Conservation (phyloP, 768 basidiomycete species). For the Ramaria sp. region DNA sequence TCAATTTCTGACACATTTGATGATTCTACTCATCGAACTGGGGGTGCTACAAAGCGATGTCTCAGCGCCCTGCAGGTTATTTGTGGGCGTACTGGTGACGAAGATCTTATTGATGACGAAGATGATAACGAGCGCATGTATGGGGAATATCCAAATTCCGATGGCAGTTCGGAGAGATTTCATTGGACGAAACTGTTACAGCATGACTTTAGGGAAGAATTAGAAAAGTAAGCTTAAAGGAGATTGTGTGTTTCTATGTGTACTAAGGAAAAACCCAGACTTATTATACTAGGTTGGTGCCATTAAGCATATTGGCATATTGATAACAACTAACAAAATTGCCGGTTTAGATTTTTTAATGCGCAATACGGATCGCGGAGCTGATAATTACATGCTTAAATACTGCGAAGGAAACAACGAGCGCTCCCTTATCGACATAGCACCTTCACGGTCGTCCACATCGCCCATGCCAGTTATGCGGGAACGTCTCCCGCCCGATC, state of each 20-base stretch:
- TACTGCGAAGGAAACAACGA: slow-evolving; percentile 77
- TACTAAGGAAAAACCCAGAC: slow-evolving; percentile 29
- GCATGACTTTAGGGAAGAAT: slow-evolving; percentile 73
- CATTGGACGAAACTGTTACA: slow-evolving; percentile 77
- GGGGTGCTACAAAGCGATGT: slow-evolving; percentile 55
- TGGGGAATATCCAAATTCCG: slow-evolving; percentile 13
- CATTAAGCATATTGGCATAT: background rate
- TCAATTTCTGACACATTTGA: slow-evolving; percentile 79
- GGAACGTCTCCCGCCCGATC: slow-evolving; percentile 30
- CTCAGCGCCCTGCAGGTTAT: slow-evolving; percentile 60
- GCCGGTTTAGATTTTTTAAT: slow-evolving; percentile 64
- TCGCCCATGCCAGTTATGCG: slow-evolving; percentile 63
- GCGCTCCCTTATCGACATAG: slow-evolving; percentile 67
- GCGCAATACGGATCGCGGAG: slow-evolving; percentile 83
- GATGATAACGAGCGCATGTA: slow-evolving; percentile 42
- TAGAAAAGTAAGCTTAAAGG: slow-evolving; percentile 58
- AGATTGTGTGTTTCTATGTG: background rate
- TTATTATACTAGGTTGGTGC: slow-evolving; percentile 66
- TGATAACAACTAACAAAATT: background rate
- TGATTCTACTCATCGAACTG: slow-evolving; percentile 69
- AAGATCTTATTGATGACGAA: slow-evolving; percentile 57
- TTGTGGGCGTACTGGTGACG: slow-evolving; percentile 77
- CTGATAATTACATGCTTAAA: slow-evolving; percentile 91
- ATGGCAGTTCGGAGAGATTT: slow-evolving; percentile 35
- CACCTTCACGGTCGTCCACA: slow-evolving; percentile 56